A percentile compares a stretch with the other conserved stretches of the same genome.
phyloP scores from a whole-genome alignment of 2,329 filamentous ascomycete genomes.

The Diaporthe sp. region DNA sequence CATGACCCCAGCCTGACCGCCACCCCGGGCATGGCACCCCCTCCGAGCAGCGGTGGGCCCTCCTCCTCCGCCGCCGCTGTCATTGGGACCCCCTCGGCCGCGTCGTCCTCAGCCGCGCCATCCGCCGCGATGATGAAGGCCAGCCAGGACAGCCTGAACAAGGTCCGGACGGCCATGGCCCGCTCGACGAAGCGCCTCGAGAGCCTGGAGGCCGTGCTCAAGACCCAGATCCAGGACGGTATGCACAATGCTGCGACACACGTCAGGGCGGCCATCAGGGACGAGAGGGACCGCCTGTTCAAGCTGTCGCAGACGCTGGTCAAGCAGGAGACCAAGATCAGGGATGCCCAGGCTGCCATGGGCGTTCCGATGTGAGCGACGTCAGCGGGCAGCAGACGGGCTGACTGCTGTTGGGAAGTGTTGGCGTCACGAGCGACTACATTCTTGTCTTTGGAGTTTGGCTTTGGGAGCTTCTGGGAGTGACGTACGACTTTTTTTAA shows the following conservation, averaged over 20 bases:
- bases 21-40: slow-evolving; percentile 16
- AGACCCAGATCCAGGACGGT: slow-evolving; percentile 34
- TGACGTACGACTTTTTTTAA: not conserved
- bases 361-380: slow-evolving; percentile 19
- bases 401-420: not conserved
- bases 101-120: not conserved
- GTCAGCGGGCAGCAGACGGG: not conserved
- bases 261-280: slow-evolving; percentile 31
- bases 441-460: not conserved
- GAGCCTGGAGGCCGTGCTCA: slow-evolving; percentile 32
- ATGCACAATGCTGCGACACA: slow-evolving; percentile 35
- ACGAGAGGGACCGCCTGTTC: slow-evolving; percentile 31
- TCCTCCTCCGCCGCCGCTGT: not conserved
- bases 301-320: slow-evolving; percentile 34
- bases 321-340: slow-evolving; percentile 29
- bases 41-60: not conserved
- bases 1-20: slow-evolving; percentile 14
- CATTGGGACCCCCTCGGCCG: not conserved
- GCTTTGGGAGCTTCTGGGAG: not conserved
- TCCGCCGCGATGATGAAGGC: slow-evolving; percentile 24
- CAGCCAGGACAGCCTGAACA: slow-evolving; percentile 33
- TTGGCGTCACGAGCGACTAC: not conserved
- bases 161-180: slow-evolving; percentile 33
- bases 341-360: slow-evolving; percentile 26
- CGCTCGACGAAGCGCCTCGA: slow-evolving; percentile 32